These are phyloP conservation scores for Boletus insuetus DNA, from an alignment of 768 basidiomycete species.

Conservation along the genomic window DNA sequence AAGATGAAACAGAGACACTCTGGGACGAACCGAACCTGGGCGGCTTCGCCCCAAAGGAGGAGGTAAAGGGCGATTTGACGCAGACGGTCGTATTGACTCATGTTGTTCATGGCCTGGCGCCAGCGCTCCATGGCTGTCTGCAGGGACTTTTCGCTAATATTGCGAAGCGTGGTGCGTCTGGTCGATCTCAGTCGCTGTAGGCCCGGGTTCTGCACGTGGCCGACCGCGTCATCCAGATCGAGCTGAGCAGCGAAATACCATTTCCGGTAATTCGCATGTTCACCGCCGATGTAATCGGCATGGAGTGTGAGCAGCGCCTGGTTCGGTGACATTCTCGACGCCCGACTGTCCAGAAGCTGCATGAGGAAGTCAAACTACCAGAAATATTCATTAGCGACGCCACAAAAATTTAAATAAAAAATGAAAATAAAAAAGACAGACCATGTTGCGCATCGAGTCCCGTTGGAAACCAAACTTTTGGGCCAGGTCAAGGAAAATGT, in stretches of 20 bases:
- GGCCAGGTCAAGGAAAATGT: constrained; percentile 93
- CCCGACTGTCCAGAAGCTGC: constrained; percentile 95
- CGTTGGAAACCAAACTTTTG: constrained; percentile 99
- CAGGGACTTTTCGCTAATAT: constrained; percentile 59
- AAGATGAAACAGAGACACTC: constrained; percentile 99
- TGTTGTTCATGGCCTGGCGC: constrained; percentile 97
- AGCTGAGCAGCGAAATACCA: constrained; percentile 99
- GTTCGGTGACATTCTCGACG: constrained; percentile 95
- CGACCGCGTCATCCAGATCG: constrained; percentile 96
- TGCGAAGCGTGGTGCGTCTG: constrained; percentile 55
- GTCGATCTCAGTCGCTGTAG: constrained; percentile 79
- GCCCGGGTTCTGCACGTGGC: constrained; percentile 88
- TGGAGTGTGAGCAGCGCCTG: constrained; percentile 94
- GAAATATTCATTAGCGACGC: constrained; percentile 7
- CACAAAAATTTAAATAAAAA: neutral
- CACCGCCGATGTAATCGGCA: constrained; percentile 98
- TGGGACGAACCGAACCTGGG: constrained; percentile 94
- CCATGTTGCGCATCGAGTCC: constrained; percentile 95
- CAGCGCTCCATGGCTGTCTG: constrained; percentile 87
- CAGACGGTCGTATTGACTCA: constrained; percentile 97
- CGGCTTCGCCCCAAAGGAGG: constrained; percentile 97
- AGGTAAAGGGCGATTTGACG: constrained; percentile 95
- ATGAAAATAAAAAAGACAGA: constrained; percentile 33
- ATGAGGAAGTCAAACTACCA: constrained; percentile 92
- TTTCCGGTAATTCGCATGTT: constrained; percentile 98